Base-by-base conservation (phyloP, 345 rosid species). In the Tarenaya hassleriana region DNA sequence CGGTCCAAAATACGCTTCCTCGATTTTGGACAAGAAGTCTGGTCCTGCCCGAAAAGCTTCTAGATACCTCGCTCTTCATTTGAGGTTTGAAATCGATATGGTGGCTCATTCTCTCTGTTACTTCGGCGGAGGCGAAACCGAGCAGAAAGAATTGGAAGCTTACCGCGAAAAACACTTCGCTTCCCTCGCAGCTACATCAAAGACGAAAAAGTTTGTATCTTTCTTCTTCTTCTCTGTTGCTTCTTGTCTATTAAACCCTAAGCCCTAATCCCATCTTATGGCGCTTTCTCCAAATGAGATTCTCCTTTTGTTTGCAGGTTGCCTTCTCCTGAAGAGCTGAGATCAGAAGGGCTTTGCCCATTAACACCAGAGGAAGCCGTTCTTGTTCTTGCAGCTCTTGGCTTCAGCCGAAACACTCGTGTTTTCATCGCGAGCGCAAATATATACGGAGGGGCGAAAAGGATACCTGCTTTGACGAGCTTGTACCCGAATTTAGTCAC, bases 91-190 rank as follows among this genome's bases (percentile, higher is more conserved):
- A 73, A 86, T 94, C 10, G 97, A 88, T 58, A 88, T 88, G 99
- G 89, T 88, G 24, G 97, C 99, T 68, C 99, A 92, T 80, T 88
- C 99, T 50, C 70, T 83, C 5, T 92, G 99, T 44, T 84, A 88
- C 54, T 92, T 77, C 42, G 97, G 97, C 52, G 94, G 97, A 47
- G 99, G 94, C 0, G 84, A 81, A 62, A 81, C 71, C 16, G 97
- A 92, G 62, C 75, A 75, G 43, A 47, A 29, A 44, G 90, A 83
- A 41, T 71, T 92, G 73, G 90, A 83, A 77, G 80, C 86, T 47
- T 92, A 77, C 75, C 78, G 95, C 13, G 76, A 81, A 70, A 73
- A 78, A 39, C 99, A 92, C 74, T 92, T 88, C 53, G 94, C 99
- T 7, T 84, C 95, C 2, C 52, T 88, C 17, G 63, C 77, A 5